phyloP scores from a whole-genome alignment of 148 eudicot genomes.

The Suaeda aralocaspica region DNA sequence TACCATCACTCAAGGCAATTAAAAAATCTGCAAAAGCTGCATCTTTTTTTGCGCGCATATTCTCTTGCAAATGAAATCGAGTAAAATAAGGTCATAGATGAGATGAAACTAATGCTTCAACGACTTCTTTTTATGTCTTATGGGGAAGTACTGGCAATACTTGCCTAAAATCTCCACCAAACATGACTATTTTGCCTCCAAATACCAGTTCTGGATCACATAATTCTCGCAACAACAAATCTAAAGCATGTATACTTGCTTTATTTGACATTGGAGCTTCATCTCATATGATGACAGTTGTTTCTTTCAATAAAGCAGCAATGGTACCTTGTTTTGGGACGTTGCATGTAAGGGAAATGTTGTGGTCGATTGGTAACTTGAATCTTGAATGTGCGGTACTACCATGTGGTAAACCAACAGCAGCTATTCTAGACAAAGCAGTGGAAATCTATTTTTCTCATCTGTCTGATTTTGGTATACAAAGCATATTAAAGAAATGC shows the following conservation, averaged over 20 bases:
- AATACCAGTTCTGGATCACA: background rate
- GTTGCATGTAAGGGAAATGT: background rate
- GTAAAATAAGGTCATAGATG: background rate
- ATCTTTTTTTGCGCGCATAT: conserved; percentile 6
- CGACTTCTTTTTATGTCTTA: background rate
- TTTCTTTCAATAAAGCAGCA: background rate
- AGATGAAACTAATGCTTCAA: conserved; percentile 12
- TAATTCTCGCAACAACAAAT: background rate
- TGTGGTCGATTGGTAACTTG: background rate
- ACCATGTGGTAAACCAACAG: background rate
- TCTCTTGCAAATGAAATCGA: background rate
- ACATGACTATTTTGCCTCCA: background rate
- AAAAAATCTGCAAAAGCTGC: background rate
- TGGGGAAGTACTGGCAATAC: background rate
- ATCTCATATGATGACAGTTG: background rate
- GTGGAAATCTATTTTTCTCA: conserved; percentile 1
- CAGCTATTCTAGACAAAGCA: background rate
- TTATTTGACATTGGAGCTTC: background rate
- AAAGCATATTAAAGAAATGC: conserved; percentile 10
- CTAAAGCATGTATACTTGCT: background rate
- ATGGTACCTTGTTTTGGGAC: background rate
- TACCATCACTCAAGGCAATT: background rate
- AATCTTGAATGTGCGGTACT: background rate
- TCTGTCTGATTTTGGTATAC: background rate
- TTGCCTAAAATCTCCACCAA: background rate